A percentile compares a stretch with the other conserved stretches of the same genome.
phyloP scores from a whole-genome alignment of 2,329 filamentous ascomycete species.

The Fragosphaeria purpurea region DNA sequence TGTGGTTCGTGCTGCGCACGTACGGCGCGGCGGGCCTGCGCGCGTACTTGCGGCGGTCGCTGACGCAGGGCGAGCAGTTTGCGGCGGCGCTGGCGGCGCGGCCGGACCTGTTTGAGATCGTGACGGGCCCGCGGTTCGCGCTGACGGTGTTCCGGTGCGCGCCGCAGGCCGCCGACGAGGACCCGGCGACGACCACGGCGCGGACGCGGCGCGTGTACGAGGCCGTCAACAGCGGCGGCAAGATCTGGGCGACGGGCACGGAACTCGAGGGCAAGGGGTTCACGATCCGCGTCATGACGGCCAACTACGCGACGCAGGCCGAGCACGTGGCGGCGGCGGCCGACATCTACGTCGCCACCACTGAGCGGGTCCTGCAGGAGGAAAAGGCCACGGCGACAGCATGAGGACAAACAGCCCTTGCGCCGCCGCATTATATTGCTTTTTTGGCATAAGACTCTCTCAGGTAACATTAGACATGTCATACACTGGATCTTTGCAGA shows the following conservation, averaged over 20 bases:
- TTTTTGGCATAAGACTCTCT: no score
- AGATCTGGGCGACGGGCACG: slow-evolving; percentile 75
- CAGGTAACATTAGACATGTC: no score
- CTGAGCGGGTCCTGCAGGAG: slow-evolving; percentile 41
- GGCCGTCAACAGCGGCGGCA: slow-evolving; percentile 58
- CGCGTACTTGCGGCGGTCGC: slow-evolving; percentile 58
- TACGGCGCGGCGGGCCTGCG: slow-evolving; percentile 68
- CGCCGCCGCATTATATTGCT: not conserved
- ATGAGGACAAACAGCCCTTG: not conserved
- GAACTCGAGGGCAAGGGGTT: slow-evolving; percentile 58
- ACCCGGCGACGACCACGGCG: slow-evolving; percentile 29
- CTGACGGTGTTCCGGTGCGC: slow-evolving; percentile 66
- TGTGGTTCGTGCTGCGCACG: slow-evolving; percentile 85
- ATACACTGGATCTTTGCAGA: no score
- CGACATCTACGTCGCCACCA: slow-evolving; percentile 56
- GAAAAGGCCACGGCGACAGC: slow-evolving; percentile 1
- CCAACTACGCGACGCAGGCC: slow-evolving; percentile 59
- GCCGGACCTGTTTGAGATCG: slow-evolving; percentile 54
- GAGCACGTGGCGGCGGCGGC: slow-evolving; percentile 65
- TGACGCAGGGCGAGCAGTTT: slow-evolving; percentile 63
- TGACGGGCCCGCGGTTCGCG: slow-evolving; percentile 66
- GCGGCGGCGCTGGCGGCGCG: slow-evolving; percentile 46
- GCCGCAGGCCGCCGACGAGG: slow-evolving; percentile 19
- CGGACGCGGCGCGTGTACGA: slow-evolving; percentile 70
- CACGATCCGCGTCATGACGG: slow-evolving; percentile 73